A percentile compares a stretch with the other conserved stretches of the same genome.
phyloP scores from a whole-genome alignment of 202 grass and related monocot genomes.

The Sporobolus alterniflorus region DNA sequence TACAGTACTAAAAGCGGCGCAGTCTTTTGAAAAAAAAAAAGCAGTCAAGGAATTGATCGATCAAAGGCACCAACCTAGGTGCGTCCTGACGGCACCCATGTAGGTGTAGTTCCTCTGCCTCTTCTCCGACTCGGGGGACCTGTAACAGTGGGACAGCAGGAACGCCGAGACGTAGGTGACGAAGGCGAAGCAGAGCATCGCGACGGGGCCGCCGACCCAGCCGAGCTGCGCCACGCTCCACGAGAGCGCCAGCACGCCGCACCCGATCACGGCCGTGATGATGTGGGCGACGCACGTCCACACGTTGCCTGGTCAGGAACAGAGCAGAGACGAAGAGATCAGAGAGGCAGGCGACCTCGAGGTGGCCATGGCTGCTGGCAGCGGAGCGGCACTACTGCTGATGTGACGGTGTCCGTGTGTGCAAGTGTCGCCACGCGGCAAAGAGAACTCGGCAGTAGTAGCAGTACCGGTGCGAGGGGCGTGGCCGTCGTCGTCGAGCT shows the following conservation, averaged over 20 bases:
- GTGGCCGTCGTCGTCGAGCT: conserved; percentile 51
- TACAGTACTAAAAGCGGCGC: neutral
- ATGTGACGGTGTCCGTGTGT: neutral
- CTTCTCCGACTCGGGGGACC: conserved; percentile 45
- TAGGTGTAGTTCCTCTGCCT: conserved; percentile 68
- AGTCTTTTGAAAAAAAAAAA: neutral
- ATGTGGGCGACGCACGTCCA: conserved; percentile 82
- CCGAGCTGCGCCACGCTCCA: conserved; percentile 92
- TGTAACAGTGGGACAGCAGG: conserved; percentile 76
- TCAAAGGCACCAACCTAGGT: conserved; percentile 45
- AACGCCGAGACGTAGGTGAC: conserved; percentile 67
- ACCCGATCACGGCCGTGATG: conserved; percentile 85
- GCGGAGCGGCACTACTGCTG: neutral
- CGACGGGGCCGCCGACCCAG: conserved; percentile 74
- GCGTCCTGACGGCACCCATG: conserved; percentile 76
- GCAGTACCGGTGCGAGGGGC: conserved; percentile 29
- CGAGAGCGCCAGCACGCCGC: conserved; percentile 78
- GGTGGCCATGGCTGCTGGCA: neutral
- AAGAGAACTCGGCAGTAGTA: neutral
- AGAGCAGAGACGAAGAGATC: neutral
- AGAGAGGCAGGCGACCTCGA: too few relatives aligned
- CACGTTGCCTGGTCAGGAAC: conserved; percentile 36
- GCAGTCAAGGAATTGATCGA: neutral
- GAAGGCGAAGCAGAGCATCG: conserved; percentile 67
- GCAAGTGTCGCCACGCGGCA: neutral